Conservation (phyloP, 176 grass and related monocot genomes). For the Raddia distichophylla region DNA sequence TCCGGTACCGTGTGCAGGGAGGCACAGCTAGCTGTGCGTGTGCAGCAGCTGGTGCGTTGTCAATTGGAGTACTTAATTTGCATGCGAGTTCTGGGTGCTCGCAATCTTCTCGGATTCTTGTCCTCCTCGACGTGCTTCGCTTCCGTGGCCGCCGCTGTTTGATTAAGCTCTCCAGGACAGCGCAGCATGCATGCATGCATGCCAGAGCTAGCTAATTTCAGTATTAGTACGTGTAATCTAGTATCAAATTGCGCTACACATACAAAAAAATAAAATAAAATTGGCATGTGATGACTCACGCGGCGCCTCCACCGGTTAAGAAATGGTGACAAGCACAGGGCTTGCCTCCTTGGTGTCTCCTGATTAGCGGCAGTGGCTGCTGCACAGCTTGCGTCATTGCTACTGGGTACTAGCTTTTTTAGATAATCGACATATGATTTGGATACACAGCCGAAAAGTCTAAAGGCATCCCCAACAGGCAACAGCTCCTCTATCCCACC, state of each 20-base stretch:
- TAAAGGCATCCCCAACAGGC: too few relatives aligned
- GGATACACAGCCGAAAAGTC: too few relatives aligned
- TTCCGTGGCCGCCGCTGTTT: background rate
- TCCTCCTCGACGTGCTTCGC: conserved; percentile 12
- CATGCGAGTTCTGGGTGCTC: background rate
- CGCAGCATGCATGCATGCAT: background rate
- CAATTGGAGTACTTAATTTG: background rate
- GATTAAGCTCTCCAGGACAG: background rate
- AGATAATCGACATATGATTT: too few relatives aligned
- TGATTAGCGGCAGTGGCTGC: background rate
- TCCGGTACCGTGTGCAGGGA: background rate
- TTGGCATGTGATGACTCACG: background rate
- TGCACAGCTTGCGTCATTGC: background rate
- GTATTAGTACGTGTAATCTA: too few relatives aligned
- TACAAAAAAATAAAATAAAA: background rate
- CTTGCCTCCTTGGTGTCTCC: background rate
- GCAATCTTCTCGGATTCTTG: conserved; percentile 43
- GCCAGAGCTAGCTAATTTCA: background rate
- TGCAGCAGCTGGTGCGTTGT: background rate
- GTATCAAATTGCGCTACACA: background rate
- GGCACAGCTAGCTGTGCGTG: conserved; percentile 24
- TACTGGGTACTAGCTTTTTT: background rate
- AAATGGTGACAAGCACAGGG: background rate
- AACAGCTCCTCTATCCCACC: too few relatives aligned
- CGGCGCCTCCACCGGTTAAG: background rate